Base-by-base conservation (phyloP, 805 yeast genomes). In the Myxozyma nipponensis region DNA sequence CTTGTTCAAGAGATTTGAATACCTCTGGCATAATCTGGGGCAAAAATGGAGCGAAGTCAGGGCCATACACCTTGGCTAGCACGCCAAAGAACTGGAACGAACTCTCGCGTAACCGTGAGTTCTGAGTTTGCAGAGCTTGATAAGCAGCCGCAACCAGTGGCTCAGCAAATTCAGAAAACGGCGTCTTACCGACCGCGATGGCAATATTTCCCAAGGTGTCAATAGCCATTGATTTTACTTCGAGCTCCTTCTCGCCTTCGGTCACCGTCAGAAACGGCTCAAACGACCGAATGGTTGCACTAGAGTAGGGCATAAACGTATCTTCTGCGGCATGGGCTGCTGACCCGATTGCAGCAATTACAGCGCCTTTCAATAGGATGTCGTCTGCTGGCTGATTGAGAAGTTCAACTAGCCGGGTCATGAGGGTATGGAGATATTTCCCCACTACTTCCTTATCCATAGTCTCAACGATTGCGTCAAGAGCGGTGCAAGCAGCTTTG, bases 131-230 rank as follows among this genome's bases (percentile, higher is more conserved):
- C 60, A 91, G 77, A 48, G 95, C 83, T 50, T 75, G 75, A 66
- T 87, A 84, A 25, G 96, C 90, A 53, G 96, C 87, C 66, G 86
- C 85, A 60, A 89, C 86, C 67, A 90, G 77, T 23, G 95, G 91
- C 65, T 83, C 82, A 45, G 96, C 96, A 67, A 79, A 88, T 40
- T 85, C 81, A 38, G 86, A 79, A 72, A 93, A 93, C 0, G 88
- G 75, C 62, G 84, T 91, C 48, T 93, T 84, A 57, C 97, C 96
- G 52, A 93, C 97, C 49, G 99, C 97, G 69, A 90, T 81, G 49
- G 95, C 97, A 85, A 93, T 83, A 15, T 96, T 84, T 40, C 96
- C 86, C 59, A 93, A 79, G 64, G 93, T 85, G 74, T 93, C 99
- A 60, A 93, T 83, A 47, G 97, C 87, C 67, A 82, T 77, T 32